These are phyloP conservation scores for Tetragonia tetragonoides DNA, from an alignment of 148 eudicot genomes.

Conservation along the genomic window DNA sequence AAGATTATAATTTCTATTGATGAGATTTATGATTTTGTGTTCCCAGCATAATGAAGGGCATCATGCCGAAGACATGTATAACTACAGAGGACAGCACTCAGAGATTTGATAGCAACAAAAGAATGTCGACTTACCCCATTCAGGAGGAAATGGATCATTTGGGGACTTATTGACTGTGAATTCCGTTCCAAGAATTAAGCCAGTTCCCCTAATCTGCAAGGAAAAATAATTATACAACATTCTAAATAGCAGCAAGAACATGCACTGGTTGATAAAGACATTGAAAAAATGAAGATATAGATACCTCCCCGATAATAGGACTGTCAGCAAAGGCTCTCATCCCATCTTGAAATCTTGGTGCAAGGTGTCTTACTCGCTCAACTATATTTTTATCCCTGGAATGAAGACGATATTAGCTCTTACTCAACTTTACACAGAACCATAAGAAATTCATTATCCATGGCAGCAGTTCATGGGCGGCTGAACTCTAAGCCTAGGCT, in stretches of 20 bases:
- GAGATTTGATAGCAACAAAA: neutral
- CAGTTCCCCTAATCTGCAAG: conserved; percentile 81
- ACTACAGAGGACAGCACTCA: neutral
- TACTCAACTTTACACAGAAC: no score
- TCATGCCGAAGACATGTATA: no score
- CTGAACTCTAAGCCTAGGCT: neutral
- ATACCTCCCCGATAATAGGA: conserved; percentile 96
- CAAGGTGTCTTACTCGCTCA: conserved; percentile 56
- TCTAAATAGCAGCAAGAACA: neutral
- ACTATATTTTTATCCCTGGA: conserved; percentile 84
- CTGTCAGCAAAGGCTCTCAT: conserved; percentile 70
- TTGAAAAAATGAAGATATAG: neutral
- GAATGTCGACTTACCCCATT: conserved; percentile 72
- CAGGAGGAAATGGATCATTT: conserved; percentile 72
- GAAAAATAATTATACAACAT: conserved; percentile 7
- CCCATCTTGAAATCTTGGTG: conserved; percentile 92
- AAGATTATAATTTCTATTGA: no score
- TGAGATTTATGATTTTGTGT: neutral
- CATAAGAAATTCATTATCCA: neutral
- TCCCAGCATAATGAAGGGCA: no score
- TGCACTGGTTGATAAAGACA: neutral
- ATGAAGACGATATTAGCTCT: no score
- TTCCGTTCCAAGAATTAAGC: conserved; percentile 83
- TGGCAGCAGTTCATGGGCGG: neutral
- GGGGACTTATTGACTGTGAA: conserved; percentile 90